Conservation (phyloP, 2,329 filamentous ascomycete genomes). For the Alternaria dauci region DNA sequence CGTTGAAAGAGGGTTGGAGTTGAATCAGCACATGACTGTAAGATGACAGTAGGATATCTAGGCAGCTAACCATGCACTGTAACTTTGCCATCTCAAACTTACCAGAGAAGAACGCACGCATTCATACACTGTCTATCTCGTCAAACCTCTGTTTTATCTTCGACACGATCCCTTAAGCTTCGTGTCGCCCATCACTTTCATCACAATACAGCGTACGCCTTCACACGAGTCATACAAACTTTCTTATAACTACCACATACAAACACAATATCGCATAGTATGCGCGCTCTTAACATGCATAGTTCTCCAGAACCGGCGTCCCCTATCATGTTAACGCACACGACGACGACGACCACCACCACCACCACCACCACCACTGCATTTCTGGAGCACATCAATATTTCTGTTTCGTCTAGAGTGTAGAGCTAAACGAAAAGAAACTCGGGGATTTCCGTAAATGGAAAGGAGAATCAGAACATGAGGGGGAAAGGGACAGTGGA, state of each 20-base stretch:
- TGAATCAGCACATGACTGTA: background rate
- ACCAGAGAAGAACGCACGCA: background rate
- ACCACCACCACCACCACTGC: background rate
- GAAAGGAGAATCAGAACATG: too few relatives aligned
- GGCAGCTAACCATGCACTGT: background rate
- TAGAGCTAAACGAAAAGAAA: too few relatives aligned
- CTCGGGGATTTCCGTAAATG: too few relatives aligned
- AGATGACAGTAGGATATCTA: background rate
- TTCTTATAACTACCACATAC: background rate
- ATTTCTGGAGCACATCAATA: background rate
- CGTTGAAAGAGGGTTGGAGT: background rate
- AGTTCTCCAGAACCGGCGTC: background rate
- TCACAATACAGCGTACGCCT: background rate
- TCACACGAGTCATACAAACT: background rate
- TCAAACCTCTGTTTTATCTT: background rate
- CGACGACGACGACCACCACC: background rate
- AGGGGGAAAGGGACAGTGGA: too few relatives aligned
- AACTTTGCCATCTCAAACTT: background rate
- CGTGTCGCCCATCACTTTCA: background rate
- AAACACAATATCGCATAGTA: background rate
- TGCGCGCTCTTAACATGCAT: background rate
- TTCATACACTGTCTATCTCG: background rate
- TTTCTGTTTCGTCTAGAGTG: background rate
- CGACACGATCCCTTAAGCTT: background rate
- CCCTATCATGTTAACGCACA: background rate